phyloP scores from a whole-genome alignment of 345 rosid species.

The Anacardium occidentale region DNA sequence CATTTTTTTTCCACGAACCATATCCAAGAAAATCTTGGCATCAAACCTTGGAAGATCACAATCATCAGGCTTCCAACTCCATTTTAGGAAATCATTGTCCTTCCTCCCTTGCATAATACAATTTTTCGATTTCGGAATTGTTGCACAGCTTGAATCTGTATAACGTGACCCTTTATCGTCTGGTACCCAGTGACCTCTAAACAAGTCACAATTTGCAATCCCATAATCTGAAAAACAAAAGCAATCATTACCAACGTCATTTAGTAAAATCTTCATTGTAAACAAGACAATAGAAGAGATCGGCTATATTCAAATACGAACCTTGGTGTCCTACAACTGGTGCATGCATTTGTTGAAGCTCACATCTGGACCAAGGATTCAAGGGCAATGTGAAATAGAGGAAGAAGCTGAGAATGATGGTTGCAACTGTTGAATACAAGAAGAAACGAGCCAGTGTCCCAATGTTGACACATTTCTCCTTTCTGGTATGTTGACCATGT shows the following conservation, averaged over 20 bases:
- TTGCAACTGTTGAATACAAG: neutral
- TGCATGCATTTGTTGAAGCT: neutral
- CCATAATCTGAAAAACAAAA: slow-evolving; percentile 12
- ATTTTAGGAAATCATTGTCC: slow-evolving; percentile 64
- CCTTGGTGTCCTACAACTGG: slow-evolving; percentile 13
- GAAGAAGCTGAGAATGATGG: slow-evolving; percentile 2
- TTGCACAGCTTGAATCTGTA: slow-evolving; percentile 67
- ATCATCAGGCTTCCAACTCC: slow-evolving; percentile 87
- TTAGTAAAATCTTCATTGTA: no score
- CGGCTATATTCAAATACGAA: slow-evolving; percentile 6
- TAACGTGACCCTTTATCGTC: slow-evolving; percentile 52
- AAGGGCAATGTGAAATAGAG: slow-evolving; percentile 2
- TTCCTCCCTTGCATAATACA: slow-evolving; percentile 67
- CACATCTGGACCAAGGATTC: neutral
- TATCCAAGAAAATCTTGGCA: slow-evolving; percentile 42
- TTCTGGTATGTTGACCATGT: neutral
- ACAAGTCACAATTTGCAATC: slow-evolving; percentile 51
- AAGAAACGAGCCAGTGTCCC: slow-evolving; percentile 7
- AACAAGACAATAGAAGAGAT: neutral
- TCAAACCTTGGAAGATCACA: slow-evolving; percentile 74
- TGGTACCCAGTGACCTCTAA: slow-evolving; percentile 64
- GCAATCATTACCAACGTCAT: neutral
- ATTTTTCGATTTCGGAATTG: slow-evolving; percentile 72
- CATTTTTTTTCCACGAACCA: slow-evolving; percentile 68
- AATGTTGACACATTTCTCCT: neutral